phyloP scores from a whole-genome alignment of 2,329 filamentous ascomycete species.

The Xylaria arbuscula region DNA sequence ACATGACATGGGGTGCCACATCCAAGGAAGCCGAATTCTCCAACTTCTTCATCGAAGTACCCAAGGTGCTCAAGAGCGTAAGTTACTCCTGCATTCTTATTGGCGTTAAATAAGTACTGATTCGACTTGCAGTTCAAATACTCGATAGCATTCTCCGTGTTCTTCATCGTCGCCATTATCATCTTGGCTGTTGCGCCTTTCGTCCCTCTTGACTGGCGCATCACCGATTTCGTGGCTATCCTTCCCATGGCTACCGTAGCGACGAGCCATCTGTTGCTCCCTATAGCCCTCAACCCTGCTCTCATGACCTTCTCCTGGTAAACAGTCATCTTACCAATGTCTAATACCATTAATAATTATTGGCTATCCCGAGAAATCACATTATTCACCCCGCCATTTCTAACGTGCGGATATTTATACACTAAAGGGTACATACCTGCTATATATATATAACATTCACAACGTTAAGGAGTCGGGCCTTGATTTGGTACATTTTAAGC shows the following conservation, averaged over 20 bases:
- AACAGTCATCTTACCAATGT: slow-evolving; percentile 10
- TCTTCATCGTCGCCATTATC: slow-evolving; percentile 71
- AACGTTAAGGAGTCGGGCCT: slow-evolving; percentile 22
- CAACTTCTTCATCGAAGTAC: slow-evolving; percentile 87
- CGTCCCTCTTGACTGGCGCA: slow-evolving; percentile 72
- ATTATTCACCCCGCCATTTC: background rate
- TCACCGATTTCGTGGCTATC: slow-evolving; percentile 79
- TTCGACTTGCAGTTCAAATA: slow-evolving; percentile 71
- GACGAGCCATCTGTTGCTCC: slow-evolving; percentile 75
- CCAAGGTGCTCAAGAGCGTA: slow-evolving; percentile 80
- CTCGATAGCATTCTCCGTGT: slow-evolving; percentile 70
- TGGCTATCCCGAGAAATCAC: background rate
- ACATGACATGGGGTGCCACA: slow-evolving; percentile 89
- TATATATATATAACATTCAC: slow-evolving; percentile 10
- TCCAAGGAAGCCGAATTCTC: slow-evolving; percentile 84
- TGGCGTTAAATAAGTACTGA: slow-evolving; percentile 52
- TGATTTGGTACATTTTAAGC: slow-evolving; percentile 12
- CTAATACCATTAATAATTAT: slow-evolving; percentile 22
- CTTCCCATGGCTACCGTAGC: slow-evolving; percentile 79
- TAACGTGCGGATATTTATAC: slow-evolving; percentile 11
- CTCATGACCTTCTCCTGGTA: slow-evolving; percentile 84
- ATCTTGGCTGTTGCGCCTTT: slow-evolving; percentile 72
- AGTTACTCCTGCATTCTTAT: slow-evolving; percentile 57
- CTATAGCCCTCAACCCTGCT: slow-evolving; percentile 80
- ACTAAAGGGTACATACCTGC: slow-evolving; percentile 17